Conservation (phyloP, 2,329 filamentous ascomycete species). For the Penicillium palitans region DNA sequence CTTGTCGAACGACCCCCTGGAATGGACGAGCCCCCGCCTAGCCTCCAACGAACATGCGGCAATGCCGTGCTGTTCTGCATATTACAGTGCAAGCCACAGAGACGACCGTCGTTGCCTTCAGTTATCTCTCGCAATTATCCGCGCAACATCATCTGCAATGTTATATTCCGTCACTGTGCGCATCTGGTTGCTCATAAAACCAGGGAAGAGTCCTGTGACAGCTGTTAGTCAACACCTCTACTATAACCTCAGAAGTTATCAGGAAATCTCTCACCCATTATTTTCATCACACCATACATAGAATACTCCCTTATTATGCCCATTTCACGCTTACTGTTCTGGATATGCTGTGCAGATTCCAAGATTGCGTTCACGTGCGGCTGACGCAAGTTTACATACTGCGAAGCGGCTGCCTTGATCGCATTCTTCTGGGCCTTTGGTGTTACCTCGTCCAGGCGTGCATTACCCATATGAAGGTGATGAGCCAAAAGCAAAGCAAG, state of each 20-base stretch:
- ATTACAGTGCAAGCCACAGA: background rate
- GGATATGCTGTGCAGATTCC: slow-evolving; percentile 33
- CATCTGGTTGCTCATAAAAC: slow-evolving; percentile 14
- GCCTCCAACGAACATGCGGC: background rate
- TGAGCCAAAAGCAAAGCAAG: background rate
- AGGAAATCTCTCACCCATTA: slow-evolving; percentile 31
- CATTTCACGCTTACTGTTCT: slow-evolving; percentile 39
- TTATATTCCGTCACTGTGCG: slow-evolving; percentile 17
- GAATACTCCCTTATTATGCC: slow-evolving; percentile 36
- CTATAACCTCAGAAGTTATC: background rate
- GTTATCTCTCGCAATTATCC: background rate
- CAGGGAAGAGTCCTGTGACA: slow-evolving; percentile 26
- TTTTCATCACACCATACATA: slow-evolving; percentile 40
- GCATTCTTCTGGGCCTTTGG: background rate
- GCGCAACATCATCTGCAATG: slow-evolving; percentile 16
- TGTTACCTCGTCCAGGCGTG: background rate
- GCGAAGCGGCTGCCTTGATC: slow-evolving; percentile 31
- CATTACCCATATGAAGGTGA: background rate
- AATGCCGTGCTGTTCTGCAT: background rate
- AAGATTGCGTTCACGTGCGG: slow-evolving; percentile 39
- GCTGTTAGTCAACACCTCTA: slow-evolving; percentile 1
- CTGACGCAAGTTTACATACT: slow-evolving; percentile 37
- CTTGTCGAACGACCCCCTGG: background rate
- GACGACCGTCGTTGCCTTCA: background rate
- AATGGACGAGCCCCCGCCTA: background rate